These are phyloP conservation scores for Codiaeum variegatum DNA, from an alignment of 441 rosid genomes.

Conservation along the genomic window DNA sequence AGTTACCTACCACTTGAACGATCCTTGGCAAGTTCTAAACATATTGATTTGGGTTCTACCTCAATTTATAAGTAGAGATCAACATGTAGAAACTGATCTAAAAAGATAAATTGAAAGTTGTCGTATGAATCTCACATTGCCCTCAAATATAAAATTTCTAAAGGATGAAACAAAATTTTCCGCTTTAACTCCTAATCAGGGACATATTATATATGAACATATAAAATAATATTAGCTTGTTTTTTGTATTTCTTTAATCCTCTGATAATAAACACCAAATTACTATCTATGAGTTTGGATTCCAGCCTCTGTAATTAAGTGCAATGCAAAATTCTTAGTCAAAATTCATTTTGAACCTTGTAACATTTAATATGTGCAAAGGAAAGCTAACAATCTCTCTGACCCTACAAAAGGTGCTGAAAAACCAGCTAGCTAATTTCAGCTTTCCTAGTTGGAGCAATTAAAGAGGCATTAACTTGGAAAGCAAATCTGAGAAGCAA, in stretches of 20 bases:
- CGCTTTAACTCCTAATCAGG: not conserved
- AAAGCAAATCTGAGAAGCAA: slow-evolving; percentile 2
- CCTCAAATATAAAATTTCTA: not conserved
- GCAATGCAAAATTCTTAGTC: not conserved
- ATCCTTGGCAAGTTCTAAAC: too few species aligned
- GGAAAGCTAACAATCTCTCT: slow-evolving; percentile 2
- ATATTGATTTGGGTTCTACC: too few species aligned
- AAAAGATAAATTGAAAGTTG: not conserved
- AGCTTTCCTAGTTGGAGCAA: slow-evolving; percentile 5
- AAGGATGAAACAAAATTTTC: not conserved
- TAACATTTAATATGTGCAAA: not conserved
- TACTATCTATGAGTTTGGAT: not conserved
- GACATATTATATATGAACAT: not conserved
- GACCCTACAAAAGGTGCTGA: not conserved
- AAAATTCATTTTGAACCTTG: not conserved
- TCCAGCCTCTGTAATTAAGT: not conserved
- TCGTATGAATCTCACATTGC: not conserved
- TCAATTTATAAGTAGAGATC: too few species aligned
- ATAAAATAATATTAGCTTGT: not conserved
- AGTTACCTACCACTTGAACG: too few species aligned
- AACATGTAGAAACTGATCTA: not conserved
- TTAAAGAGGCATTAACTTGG: slow-evolving; percentile 8
- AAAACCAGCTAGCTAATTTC: not conserved
- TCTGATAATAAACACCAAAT: not conserved
- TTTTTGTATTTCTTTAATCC: not conserved